These are phyloP conservation scores for Sclerotinia minor DNA, from an alignment of 2,329 filamentous ascomycete species.

Conservation along the genomic window DNA sequence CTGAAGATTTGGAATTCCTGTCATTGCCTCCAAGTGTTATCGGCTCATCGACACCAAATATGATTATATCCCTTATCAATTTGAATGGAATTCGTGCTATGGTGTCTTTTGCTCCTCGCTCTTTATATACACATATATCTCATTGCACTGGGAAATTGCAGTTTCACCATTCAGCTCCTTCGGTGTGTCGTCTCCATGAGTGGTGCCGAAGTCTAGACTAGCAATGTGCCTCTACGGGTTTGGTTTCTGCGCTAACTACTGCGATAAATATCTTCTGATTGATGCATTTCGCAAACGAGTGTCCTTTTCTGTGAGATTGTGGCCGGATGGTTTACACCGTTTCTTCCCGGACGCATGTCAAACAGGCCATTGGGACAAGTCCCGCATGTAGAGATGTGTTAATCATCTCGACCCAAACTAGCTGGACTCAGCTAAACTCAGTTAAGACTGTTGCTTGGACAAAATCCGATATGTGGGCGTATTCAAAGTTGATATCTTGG, in stretches of 20 bases:
- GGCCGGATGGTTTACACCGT: slow-evolving; percentile 81
- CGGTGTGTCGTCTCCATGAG: slow-evolving; percentile 51
- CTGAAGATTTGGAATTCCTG: not conserved
- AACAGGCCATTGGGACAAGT: not conserved
- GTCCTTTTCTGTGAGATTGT: slow-evolving; percentile 50
- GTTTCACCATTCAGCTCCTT: slow-evolving; percentile 41
- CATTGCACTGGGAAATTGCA: slow-evolving; percentile 44
- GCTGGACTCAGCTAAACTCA: not conserved
- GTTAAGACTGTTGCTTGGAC: no score
- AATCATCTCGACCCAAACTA: not conserved
- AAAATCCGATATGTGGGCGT: not conserved
- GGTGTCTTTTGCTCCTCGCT: slow-evolving; percentile 49
- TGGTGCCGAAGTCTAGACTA: slow-evolving; percentile 50
- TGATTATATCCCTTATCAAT: slow-evolving; percentile 50
- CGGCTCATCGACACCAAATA: slow-evolving; percentile 35
- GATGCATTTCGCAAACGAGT: slow-evolving; percentile 51
- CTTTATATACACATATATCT: slow-evolving; percentile 47
- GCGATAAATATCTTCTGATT: slow-evolving; percentile 79
- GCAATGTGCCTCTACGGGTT: slow-evolving; percentile 49
- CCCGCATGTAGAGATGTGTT: not conserved
- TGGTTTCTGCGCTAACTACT: slow-evolving; percentile 84
- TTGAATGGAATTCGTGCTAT: slow-evolving; percentile 51
- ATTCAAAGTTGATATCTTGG: not conserved
- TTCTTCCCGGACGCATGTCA: slow-evolving; percentile 39
- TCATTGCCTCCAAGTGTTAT: slow-evolving; percentile 34